Percentiles rank a stretch among this genome's conserved stretches.
phyloP scores from a whole-genome alignment of 1,284 basidiomycete genomes.

The Albatrellus sp. region DNA sequence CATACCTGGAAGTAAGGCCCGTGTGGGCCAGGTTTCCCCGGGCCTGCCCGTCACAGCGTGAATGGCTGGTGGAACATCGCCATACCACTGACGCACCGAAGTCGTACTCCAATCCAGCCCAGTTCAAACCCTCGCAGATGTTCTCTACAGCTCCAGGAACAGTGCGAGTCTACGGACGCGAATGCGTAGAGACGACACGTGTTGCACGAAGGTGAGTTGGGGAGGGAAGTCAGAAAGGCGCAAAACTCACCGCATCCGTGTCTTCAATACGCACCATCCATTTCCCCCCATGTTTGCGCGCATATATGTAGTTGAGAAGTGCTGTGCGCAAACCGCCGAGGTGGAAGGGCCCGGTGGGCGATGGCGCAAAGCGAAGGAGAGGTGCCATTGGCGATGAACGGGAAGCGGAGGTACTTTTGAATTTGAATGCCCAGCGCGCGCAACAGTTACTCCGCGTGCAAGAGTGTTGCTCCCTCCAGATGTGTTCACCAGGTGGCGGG shows the following conservation, averaged over 20 bases:
- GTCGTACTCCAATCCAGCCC: constrained; percentile 92
- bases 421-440: too few species aligned
- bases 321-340: constrained; percentile 95
- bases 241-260: constrained; percentile 65
- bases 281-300: constrained; percentile 69
- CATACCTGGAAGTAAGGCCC: constrained; percentile 75
- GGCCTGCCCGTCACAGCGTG: constrained; percentile 35
- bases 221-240: not conserved
- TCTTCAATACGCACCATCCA: constrained; percentile 94
- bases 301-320: constrained; percentile 85
- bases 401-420: too few species aligned
- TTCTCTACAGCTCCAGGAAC: constrained; percentile 80
- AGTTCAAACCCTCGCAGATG: constrained; percentile 66
- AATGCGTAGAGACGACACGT: not conserved
- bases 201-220: not conserved
- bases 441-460: too few species aligned
- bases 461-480: too few species aligned
- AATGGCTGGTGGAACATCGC: not conserved
- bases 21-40: constrained; percentile 60
- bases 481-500: too few species aligned
- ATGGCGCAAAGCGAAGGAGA: constrained; percentile 87
- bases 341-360: constrained; percentile 90
- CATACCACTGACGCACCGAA: constrained; percentile 44
- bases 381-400: too few species aligned
- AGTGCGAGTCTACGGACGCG: constrained; percentile 47